phyloP scores from a whole-genome alignment of 177 flowering plant species.

The Vitis hybrid region DNA sequence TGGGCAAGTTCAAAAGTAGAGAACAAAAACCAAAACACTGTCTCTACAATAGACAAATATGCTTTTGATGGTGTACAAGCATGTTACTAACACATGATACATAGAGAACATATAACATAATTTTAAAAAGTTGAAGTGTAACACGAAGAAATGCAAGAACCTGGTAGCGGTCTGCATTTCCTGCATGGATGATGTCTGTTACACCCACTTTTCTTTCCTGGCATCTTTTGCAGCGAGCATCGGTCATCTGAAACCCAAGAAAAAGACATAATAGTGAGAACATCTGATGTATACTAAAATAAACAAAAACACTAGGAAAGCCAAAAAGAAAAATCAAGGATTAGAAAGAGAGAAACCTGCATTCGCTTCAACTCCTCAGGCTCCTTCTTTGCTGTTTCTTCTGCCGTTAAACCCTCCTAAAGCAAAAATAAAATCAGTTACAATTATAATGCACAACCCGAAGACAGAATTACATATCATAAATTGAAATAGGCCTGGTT shows the following conservation, averaged over 20 bases:
- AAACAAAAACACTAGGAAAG: not conserved
- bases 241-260: slow-evolving; percentile 72
- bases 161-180: slow-evolving; percentile 85
- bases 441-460: too few relatives aligned
- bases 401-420: slow-evolving; percentile 86
- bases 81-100: too few relatives aligned
- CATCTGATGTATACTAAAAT: not conserved
- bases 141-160: slow-evolving; percentile 26
- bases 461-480: too few relatives aligned
- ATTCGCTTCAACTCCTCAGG: slow-evolving; percentile 74
- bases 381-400: slow-evolving; percentile 69
- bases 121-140: not conserved
- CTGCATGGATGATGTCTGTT: slow-evolving; percentile 82
- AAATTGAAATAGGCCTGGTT: too few relatives aligned
- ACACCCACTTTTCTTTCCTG: slow-evolving; percentile 76
- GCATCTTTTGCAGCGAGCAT: slow-evolving; percentile 90
- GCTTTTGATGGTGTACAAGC: too few relatives aligned
- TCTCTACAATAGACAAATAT: too few relatives aligned
- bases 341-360: slow-evolving; percentile 54
- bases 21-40: too few relatives aligned
- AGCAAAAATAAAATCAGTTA: not conserved
- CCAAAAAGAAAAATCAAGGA: not conserved
- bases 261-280: not conserved
- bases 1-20: not conserved
- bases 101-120: too few relatives aligned